These are phyloP conservation scores for Nakaseomyces sp. DNA, from an alignment of 1,139 yeast species.

Conservation along the genomic window DNA sequence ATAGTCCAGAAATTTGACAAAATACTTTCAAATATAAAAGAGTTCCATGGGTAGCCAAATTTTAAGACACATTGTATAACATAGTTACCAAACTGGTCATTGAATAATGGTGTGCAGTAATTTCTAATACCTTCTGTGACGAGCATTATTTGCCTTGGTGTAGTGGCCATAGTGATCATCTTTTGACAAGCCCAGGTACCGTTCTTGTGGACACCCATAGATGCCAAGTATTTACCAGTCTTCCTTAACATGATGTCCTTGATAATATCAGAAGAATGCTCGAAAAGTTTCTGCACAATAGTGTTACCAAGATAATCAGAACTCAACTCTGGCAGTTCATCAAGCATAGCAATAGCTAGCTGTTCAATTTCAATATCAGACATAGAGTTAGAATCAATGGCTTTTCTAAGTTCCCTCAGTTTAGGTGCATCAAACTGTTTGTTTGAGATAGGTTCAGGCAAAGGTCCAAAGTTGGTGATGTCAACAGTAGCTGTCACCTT, in stretches of 20 bases:
- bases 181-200: constrained; percentile 99
- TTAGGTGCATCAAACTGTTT: constrained; percentile 85
- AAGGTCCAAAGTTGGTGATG: constrained; percentile 52
- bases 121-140: constrained; percentile 70
- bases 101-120: constrained; percentile 74
- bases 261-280: constrained; percentile 57
- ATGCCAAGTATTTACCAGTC: constrained; percentile 74
- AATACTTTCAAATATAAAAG: constrained; percentile 80
- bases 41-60: constrained; percentile 81
- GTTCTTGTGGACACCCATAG: constrained; percentile 90
- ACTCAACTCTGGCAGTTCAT: constrained; percentile 83
- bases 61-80: constrained; percentile 90
- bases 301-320: constrained; percentile 95
- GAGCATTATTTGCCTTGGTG: constrained; percentile 59
- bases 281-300: constrained; percentile 83
- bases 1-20: constrained; percentile 72
- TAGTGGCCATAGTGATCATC: constrained; percentile 66
- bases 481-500: constrained; percentile 32
- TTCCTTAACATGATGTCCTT: constrained; percentile 76
- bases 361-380: constrained; percentile 61
- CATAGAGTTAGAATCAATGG: constrained; percentile 38
- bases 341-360: constrained; percentile 73
- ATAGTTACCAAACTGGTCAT: constrained; percentile 95
- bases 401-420: constrained; percentile 50
- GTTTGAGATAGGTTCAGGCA: constrained; percentile 52